Base-by-base conservation (phyloP, 225 moss, liverwort and hornwort species). In the Lunularia cruciata region DNA sequence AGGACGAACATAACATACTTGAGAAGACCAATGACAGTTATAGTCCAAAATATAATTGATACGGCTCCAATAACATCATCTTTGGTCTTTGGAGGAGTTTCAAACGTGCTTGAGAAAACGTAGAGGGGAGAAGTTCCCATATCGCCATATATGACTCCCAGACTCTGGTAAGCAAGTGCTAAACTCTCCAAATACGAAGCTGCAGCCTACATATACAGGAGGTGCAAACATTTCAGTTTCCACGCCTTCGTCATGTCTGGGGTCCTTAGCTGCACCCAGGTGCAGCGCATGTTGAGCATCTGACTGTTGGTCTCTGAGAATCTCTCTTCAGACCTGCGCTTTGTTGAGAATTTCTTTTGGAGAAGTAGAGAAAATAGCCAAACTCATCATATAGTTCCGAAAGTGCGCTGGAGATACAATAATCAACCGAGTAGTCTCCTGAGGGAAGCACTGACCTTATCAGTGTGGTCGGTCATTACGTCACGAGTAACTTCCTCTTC, bases 141-240 rank as follows among this genome's bases (percentile, higher is more conserved):
- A 36, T 83, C 83, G 9, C 83, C 83, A 54, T 83, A 83, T 67
- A 83, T 83, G 15, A 83, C 78, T 33, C 83, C 83, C 34, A 78
- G 40, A 51, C 83, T 83, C 46, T 78, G 74, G 42, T 83, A 83
- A 4, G 78, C 78, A 38, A 78, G 65, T 68, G 59, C 75, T 33
- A 78, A 20, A 13, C 18, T 20, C 19, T 48, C 48, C 10, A 13
- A 2, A 48, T 19, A 2, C 6, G n/a, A n/a, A 16, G 48, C 14
- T 48, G 14, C 48, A 48, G 48, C 18, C 48, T 48, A 20, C 1
- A 48, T 7, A 48, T 8, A 43, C 43, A 43, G 43, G 43, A 10
- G 12, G 16, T 43, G 16, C 1, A 43, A 10, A 2, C 48, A 48
- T 48, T 5, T 48, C 48, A n/a, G n/a, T n/a, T n/a, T n/a, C n/a